Conservation (phyloP, 768 basidiomycete genomes). For the Lentinula guzmanii region DNA sequence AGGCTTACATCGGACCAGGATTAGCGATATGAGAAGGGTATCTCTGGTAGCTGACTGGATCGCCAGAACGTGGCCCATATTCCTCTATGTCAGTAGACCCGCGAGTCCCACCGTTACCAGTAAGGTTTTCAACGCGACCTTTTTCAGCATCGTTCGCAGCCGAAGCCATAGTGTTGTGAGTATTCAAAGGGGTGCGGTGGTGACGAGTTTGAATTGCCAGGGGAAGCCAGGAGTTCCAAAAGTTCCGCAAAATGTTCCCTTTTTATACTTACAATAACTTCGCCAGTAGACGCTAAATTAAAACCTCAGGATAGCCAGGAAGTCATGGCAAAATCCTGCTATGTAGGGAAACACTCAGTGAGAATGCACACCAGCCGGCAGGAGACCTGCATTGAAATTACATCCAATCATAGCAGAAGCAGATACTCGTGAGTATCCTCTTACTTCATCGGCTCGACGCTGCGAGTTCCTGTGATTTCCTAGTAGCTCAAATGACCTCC, state of each 20-base stretch:
- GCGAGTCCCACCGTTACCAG: neutral
- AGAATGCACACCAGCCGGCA: neutral
- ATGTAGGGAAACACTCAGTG: neutral
- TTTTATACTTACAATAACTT: neutral
- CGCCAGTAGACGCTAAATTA: neutral
- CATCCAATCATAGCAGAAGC: neutral
- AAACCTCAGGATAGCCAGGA: neutral
- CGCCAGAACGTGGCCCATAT: constrained; percentile 3
- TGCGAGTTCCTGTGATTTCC: neutral
- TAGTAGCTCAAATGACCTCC: neutral
- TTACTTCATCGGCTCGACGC: neutral
- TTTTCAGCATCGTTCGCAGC: neutral
- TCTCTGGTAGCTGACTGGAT: constrained; percentile 4
- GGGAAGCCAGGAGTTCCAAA: neutral
- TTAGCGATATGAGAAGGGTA: constrained; percentile 24
- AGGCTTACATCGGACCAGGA: constrained; percentile 24
- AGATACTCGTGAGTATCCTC: neutral
- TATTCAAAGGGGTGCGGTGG: neutral
- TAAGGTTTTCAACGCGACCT: neutral
- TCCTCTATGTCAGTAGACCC: constrained; percentile 4
- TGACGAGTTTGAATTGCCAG: neutral
- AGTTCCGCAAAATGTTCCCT: neutral
- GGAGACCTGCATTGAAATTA: neutral
- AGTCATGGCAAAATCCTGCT: neutral
- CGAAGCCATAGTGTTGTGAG: neutral